Conservation (phyloP, 345 rosid genomes). For the Garcia nutans region DNA sequence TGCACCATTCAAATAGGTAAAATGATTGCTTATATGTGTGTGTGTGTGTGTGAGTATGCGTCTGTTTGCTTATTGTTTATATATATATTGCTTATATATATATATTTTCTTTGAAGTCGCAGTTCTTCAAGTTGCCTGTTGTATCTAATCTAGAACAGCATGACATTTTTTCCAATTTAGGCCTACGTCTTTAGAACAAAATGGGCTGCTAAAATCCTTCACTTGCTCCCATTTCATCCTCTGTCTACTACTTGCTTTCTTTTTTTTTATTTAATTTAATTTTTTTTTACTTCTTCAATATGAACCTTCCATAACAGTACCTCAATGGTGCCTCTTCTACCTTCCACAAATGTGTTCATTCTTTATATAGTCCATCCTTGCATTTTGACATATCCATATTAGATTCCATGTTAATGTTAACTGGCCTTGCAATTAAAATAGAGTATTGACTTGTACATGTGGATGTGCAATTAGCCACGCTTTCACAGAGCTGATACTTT, state of each 20-base stretch:
- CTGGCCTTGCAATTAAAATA: not conserved
- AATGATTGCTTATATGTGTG: not conserved
- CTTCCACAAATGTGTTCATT: not conserved
- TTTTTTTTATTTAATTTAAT: too few species aligned
- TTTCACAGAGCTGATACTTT: not conserved
- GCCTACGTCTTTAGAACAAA: too few species aligned
- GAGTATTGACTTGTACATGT: not conserved
- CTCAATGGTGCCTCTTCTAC: not conserved
- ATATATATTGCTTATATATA: too few species aligned
- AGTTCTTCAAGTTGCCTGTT: not conserved
- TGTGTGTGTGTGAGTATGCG: too few species aligned
- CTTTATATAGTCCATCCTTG: not conserved
- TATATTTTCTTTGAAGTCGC: not conserved
- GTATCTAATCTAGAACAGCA: not conserved
- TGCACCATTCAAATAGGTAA: not conserved
- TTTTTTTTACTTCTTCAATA: not conserved
- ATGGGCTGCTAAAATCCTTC: too few species aligned
- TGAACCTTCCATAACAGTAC: not conserved
- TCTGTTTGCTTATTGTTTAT: not conserved
- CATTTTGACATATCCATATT: not conserved
- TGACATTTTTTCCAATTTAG: not conserved
- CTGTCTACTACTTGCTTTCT: not conserved
- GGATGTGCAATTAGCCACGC: not conserved
- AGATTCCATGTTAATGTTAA: not conserved
- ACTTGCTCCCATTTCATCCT: not conserved